Percentiles rank a stretch among this genome's conserved stretches.
Conservation (phyloP, 257 asterid species). For the Paraleonurus japonicus region DNA sequence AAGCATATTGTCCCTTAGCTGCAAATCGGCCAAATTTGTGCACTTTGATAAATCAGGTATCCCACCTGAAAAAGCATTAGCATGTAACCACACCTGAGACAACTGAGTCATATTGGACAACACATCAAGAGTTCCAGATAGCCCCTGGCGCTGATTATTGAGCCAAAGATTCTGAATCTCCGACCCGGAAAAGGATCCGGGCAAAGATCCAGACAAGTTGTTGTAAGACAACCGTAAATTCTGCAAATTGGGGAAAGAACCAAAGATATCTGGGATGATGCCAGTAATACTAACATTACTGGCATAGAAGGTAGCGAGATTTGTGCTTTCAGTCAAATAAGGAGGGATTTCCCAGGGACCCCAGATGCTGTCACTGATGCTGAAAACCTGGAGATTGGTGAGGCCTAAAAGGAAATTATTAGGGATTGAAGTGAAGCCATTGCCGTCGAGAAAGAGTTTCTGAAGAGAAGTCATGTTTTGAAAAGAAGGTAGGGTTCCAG, state of each 20-base stretch:
- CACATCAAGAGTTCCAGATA: constrained; percentile 66
- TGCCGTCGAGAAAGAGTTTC: constrained; percentile 49
- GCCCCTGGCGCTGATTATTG: constrained; percentile 57
- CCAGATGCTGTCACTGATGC: constrained; percentile 43
- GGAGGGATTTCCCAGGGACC: constrained; percentile 66
- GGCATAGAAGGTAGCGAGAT: constrained; percentile 50
- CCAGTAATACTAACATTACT: constrained; percentile 61
- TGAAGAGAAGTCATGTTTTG: constrained; percentile 58
- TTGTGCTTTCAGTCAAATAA: constrained; percentile 48
- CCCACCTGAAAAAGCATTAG: constrained; percentile 65
- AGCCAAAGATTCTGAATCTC: constrained; percentile 75
- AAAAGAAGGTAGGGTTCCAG: constrained; percentile 73
- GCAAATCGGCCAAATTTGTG: constrained; percentile 60
- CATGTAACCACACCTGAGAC: constrained; percentile 79
- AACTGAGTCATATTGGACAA: constrained; percentile 63
- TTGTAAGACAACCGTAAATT: constrained; percentile 71
- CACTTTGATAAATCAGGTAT: constrained; percentile 84
- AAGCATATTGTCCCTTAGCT: constrained; percentile 72
- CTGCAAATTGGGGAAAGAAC: constrained; percentile 55
- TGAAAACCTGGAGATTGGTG: constrained; percentile 40
- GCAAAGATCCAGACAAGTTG: constrained; percentile 65
- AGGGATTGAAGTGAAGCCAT: constrained; percentile 51
- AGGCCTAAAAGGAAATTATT: constrained; percentile 58
- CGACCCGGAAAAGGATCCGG: constrained; percentile 60
- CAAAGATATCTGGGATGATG: constrained; percentile 65